A percentile compares a stretch with the other conserved stretches of the same genome.
Conservation (phyloP, 2,329 filamentous ascomycete species). For the Ceratocystis eucalypticola region DNA sequence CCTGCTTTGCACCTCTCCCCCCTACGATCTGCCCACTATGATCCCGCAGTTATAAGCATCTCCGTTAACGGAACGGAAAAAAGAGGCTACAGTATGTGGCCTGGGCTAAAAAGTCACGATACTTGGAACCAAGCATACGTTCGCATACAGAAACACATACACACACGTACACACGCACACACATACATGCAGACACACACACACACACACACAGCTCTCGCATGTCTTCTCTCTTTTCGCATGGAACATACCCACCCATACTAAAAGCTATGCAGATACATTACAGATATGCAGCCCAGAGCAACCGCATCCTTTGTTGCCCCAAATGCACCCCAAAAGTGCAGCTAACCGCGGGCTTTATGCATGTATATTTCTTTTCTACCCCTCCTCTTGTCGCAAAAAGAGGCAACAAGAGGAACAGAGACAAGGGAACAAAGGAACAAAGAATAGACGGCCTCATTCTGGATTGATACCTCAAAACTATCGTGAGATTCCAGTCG, state of each 20-base stretch:
- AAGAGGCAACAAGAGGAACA: background rate
- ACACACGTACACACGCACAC: background rate
- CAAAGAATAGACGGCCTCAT: background rate
- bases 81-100: background rate
- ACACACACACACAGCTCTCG: background rate
- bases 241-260: background rate
- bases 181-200: background rate
- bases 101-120: background rate
- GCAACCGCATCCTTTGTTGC: slow-evolving; percentile 4
- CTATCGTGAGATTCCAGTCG: slow-evolving; percentile 5
- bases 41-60: background rate
- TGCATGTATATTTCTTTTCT: background rate
- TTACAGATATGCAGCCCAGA: background rate
- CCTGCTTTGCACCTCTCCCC: background rate
- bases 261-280: background rate
- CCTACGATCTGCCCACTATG: background rate
- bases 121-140: background rate
- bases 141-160: background rate
- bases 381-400: background rate
- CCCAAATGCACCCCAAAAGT: background rate
- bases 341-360: background rate
- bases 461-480: background rate
- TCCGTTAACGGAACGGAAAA: background rate
- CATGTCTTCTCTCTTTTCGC: background rate
- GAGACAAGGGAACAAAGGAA: background rate